Evolutionary conservation across 441 rosid genomes (phyloP), one percentile per base, ranked within the genome.

Genomic region (Rhodomyrtus psidioides): DNA sequence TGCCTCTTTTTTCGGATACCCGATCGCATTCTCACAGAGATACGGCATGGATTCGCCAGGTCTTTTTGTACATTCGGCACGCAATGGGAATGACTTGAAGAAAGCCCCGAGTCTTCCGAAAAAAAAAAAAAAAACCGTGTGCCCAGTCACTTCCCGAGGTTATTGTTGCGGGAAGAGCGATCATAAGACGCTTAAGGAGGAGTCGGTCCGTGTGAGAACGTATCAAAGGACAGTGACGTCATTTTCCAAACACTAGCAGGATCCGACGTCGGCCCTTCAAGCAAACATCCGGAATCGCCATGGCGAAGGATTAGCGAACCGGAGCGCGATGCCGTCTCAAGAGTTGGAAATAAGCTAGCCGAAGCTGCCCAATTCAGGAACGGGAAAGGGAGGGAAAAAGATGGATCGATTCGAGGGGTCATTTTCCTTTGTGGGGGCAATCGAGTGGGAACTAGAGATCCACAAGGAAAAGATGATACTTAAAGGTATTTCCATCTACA

Each of bases 71-170:
- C 24, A 4, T 30, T 30, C 42, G 7, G 7, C 46, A 12, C 2
- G 3, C 26, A 2, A 23, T 34, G 0, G 26, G 26, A 19, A 0
- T 4, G 76, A 7, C 26, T 23, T 4, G 6, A 3, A 34, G 49
- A 65, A 21, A 65, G 76, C 9, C 26, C 49, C 4, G 1, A 0
- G 2, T 5, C 76, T 34, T 34, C 4, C 34, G 34, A 4, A 34
- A 34, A 34, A 34, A 34, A 34, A 34, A 4, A 2, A 34, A n/a
- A n/a, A n/a, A n/a, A 34, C 0, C 76, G 9, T 0, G 21, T 3
- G 9, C 46, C 76, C 46, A 23, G 19, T 34, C 4, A 1, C 76
- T 34, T 65, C 76, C 30, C 0, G 4, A 21, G 76, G 3, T 2
- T 30, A 24, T 19, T 9, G 24, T 19, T 5, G 46, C 46, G 3